phyloP scores from a whole-genome alignment of 2,329 filamentous ascomycete genomes.

The Aspergillus tanneri region DNA sequence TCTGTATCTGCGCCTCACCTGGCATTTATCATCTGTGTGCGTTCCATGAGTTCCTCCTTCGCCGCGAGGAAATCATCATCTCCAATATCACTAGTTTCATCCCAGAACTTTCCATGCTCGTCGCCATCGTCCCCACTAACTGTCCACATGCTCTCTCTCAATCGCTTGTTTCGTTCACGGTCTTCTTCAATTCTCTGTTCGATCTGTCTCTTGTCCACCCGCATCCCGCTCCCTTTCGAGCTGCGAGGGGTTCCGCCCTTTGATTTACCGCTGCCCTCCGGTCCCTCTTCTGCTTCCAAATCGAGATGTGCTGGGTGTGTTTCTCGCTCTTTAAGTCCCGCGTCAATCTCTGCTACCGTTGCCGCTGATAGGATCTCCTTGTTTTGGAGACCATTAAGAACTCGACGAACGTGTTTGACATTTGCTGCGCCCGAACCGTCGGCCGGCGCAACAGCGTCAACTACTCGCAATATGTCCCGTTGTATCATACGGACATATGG shows the following conservation, averaged over 20 bases:
- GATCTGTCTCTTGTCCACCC: slow-evolving; percentile 80
- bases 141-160: slow-evolving; percentile 91
- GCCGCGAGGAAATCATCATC: slow-evolving; percentile 80
- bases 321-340: slow-evolving; percentile 77
- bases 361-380: slow-evolving; percentile 73
- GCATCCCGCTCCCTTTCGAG: slow-evolving; percentile 42
- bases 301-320: slow-evolving; percentile 60
- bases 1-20: slow-evolving; percentile 3
- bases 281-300: slow-evolving; percentile 34
- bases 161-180: slow-evolving; percentile 85
- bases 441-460: slow-evolving; percentile 86
- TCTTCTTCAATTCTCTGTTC: slow-evolving; percentile 98
- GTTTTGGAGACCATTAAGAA: slow-evolving; percentile 66
- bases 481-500: slow-evolving; percentile 94
- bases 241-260: slow-evolving; percentile 31
- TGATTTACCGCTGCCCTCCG: slow-evolving; percentile 25
- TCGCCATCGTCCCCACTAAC: slow-evolving; percentile 64
- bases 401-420: slow-evolving; percentile 84
- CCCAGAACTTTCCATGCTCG: slow-evolving; percentile 80
- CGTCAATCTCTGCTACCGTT: slow-evolving; percentile 76
- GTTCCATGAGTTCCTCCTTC: slow-evolving; percentile 68
- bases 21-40: slow-evolving; percentile 45
- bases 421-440: slow-evolving; percentile 89
- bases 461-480: slow-evolving; percentile 83
- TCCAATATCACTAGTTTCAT: slow-evolving; percentile 80